Evolutionary conservation across 225 moss, liverwort and hornwort genomes (phyloP).

Genomic region (Antitrichia curtipendula): DNA sequence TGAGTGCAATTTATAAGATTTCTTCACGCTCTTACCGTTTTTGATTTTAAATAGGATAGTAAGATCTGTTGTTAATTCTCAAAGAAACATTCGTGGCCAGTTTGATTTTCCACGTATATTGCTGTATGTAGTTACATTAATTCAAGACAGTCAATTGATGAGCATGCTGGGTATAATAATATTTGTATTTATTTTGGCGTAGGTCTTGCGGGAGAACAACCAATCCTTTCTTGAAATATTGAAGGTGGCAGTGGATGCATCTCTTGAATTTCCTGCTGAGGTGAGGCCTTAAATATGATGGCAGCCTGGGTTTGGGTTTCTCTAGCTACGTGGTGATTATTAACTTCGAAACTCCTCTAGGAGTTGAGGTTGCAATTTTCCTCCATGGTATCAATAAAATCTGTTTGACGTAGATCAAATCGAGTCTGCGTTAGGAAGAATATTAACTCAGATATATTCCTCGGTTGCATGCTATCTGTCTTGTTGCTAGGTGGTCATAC

Average conservation of each 20-base stretch:
- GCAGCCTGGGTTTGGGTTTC: neutral
- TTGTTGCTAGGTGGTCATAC: neutral
- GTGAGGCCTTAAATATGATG: constrained; percentile 1
- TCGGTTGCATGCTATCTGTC: neutral
- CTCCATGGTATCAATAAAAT: neutral
- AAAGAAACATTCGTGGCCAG: neutral
- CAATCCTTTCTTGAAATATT: constrained; percentile 62
- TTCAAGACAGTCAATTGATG: neutral
- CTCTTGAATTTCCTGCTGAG: constrained; percentile 57
- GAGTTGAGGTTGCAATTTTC: neutral
- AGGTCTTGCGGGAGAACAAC: constrained; percentile 59
- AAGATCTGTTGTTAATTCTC: neutral
- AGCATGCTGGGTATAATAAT: neutral
- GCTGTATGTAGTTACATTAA: neutral
- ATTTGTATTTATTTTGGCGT: neutral
- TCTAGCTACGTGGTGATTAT: neutral
- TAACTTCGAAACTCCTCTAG: neutral
- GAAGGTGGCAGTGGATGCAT: constrained; percentile 62
- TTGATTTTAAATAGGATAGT: neutral
- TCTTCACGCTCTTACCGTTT: neutral
- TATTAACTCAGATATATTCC: neutral
- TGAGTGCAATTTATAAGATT: neutral
- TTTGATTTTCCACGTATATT: neutral
- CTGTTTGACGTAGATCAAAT: neutral
- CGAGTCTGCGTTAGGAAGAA: neutral